Conservation (phyloP, 805 yeast genomes). For the Nakazawaea populi region DNA sequence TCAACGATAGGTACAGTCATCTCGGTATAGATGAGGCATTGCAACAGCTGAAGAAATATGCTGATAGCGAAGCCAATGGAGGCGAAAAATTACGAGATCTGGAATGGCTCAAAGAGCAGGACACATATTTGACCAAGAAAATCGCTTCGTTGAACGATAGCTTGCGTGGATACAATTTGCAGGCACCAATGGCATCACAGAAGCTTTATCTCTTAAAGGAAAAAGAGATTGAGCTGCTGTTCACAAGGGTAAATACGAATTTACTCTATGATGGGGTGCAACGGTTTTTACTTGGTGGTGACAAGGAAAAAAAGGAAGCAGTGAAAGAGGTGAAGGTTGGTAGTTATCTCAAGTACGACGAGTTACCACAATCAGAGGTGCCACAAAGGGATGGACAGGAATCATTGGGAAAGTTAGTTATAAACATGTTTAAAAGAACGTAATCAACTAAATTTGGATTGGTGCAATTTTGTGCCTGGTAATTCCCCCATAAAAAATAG, state of each 20-base stretch:
- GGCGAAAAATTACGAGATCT: conserved; percentile 16
- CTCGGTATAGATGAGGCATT: conserved; percentile 14
- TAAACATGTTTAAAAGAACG: conserved; percentile 16
- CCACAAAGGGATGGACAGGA: conserved; percentile 18
- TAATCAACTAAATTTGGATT: conserved; percentile 1
- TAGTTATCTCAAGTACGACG: conserved; percentile 9
- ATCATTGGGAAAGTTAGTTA: conserved; percentile 22
- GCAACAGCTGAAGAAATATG: conserved; percentile 12
- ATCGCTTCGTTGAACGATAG: conserved; percentile 38
- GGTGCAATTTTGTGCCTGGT: background rate
- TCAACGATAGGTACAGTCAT: conserved; percentile 21
- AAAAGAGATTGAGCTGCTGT: conserved; percentile 36
- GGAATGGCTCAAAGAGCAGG: conserved; percentile 33
- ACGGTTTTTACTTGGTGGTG: conserved; percentile 15
- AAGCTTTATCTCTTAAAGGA: conserved; percentile 42
- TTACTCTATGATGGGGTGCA: conserved; percentile 20
- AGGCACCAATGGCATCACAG: conserved; percentile 58
- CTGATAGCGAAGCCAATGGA: conserved; percentile 15
- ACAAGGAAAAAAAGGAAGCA: background rate
- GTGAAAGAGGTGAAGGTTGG: conserved; percentile 16
- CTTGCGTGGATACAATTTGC: conserved; percentile 54
- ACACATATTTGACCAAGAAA: conserved; percentile 25
- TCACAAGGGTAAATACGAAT: conserved; percentile 23
- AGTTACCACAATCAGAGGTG: conserved; percentile 14
- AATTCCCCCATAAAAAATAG: no score